phyloP scores from a whole-genome alignment of 2,329 filamentous ascomycete species.

The Nigrograna mackinnonii region DNA sequence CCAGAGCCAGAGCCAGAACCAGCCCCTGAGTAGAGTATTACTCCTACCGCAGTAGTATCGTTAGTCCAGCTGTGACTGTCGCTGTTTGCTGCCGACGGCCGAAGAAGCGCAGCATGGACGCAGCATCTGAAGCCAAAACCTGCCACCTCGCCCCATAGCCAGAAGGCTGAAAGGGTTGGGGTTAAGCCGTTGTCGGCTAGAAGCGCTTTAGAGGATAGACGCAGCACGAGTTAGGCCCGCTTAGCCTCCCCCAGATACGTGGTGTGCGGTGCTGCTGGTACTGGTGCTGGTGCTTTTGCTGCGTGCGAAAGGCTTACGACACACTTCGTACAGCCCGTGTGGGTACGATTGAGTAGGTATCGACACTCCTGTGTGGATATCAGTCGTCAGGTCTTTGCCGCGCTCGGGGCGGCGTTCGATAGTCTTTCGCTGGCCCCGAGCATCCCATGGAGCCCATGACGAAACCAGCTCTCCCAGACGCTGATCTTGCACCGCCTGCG shows the following conservation, averaged over 20 bases:
- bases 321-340: slow-evolving; percentile 27
- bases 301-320: slow-evolving; percentile 32
- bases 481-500: slow-evolving; percentile 36
- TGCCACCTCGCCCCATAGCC: slow-evolving; percentile 24
- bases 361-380: too few relatives aligned
- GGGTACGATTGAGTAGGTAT: too few relatives aligned
- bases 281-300: too few relatives aligned
- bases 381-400: too few relatives aligned
- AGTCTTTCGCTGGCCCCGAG: slow-evolving; percentile 30
- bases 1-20: too few relatives aligned
- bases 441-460: too few relatives aligned
- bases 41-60: too few relatives aligned
- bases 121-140: not conserved
- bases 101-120: slow-evolving; percentile 20
- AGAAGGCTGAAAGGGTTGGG: slow-evolving; percentile 19
- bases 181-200: slow-evolving; percentile 19
- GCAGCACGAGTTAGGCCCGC: too few relatives aligned
- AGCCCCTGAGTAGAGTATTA: too few relatives aligned
- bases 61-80: not conserved
- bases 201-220: not conserved
- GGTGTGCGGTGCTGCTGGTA: not conserved
- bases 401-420: slow-evolving; percentile 41
- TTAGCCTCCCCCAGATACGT: slow-evolving; percentile 4
- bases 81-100: too few relatives aligned
- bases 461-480: slow-evolving; percentile 31